A percentile compares a stretch with the other conserved stretches of the same genome.
These are phyloP conservation scores for Diaporthe sp. DNA, from an alignment of 2,329 filamentous ascomycete species.

Conservation along the genomic window DNA sequence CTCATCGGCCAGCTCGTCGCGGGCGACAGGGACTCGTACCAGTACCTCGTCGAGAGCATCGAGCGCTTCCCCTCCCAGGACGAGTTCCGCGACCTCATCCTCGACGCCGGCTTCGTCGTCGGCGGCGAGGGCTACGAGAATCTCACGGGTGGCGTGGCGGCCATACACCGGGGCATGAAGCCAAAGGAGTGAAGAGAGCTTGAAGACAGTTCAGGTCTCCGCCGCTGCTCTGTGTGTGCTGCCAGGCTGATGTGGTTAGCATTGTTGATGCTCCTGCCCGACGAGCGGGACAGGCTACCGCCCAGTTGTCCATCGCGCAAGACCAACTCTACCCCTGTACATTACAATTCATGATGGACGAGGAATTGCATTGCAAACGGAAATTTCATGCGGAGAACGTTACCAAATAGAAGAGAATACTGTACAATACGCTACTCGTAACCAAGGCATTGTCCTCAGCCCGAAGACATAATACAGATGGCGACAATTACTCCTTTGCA, in stretches of 20 bases:
- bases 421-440: conserved; percentile 12
- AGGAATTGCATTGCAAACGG: background rate
- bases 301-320: background rate
- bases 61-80: conserved; percentile 91
- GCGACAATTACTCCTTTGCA: too few relatives aligned
- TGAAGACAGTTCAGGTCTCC: background rate
- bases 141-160: conserved; percentile 91
- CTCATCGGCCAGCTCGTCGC: conserved; percentile 96
- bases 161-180: conserved; percentile 97
- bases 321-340: conserved; percentile 1
- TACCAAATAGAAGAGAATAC: background rate
- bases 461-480: background rate
- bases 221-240: conserved; percentile 6
- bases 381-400: background rate
- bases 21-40: conserved; percentile 94
- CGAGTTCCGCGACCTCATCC: conserved; percentile 87
- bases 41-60: conserved; percentile 99
- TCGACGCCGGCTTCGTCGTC: conserved; percentile 86
- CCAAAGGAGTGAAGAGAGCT: conserved; percentile 57
- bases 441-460: background rate
- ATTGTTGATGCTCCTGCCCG: background rate
- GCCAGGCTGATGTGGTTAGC: background rate
- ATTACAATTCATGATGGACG: conserved; percentile 13
- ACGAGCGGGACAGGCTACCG: background rate
- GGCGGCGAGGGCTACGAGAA: conserved; percentile 90